These are phyloP conservation scores for Leucosporidium scottii DNA, from an alignment of 768 basidiomycete genomes.

Conservation along the genomic window DNA sequence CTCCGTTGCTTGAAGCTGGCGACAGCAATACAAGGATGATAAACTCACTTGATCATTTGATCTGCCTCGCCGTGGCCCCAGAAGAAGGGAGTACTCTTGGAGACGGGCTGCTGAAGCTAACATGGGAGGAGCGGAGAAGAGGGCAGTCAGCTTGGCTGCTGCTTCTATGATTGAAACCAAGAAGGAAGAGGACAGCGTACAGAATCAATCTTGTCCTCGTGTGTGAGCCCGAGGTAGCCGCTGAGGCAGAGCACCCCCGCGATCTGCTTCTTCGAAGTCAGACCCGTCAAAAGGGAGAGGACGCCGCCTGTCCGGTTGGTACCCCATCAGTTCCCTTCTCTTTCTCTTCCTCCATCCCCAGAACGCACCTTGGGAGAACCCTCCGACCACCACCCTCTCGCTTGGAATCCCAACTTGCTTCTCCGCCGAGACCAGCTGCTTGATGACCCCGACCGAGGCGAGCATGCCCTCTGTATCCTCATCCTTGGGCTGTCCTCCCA, in stretches of 20 bases:
- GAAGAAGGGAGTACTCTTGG: slow-evolving; percentile 52
- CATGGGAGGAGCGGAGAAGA: not conserved
- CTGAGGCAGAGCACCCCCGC: slow-evolving; percentile 17
- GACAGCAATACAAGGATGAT: too few species aligned
- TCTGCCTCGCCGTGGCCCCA: not conserved
- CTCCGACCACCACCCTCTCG: slow-evolving; percentile 43
- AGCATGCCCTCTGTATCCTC: slow-evolving; percentile 78
- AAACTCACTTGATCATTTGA: too few species aligned
- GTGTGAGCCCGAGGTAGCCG: slow-evolving; percentile 46
- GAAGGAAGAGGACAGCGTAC: too few species aligned
- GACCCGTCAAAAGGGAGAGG: slow-evolving; percentile 13
- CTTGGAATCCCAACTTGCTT: slow-evolving; percentile 61
- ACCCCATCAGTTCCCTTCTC: too few species aligned
- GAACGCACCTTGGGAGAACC: slow-evolving; percentile 19
- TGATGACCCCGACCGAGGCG: slow-evolving; percentile 55
- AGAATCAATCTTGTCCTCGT: slow-evolving; percentile 31
- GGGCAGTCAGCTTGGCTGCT: too few species aligned
- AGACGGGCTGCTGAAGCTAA: slow-evolving; percentile 55
- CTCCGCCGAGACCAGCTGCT: slow-evolving; percentile 65
- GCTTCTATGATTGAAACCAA: too few species aligned
- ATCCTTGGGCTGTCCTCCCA: not conserved
- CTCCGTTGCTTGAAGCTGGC: too few species aligned
- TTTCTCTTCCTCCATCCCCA: too few species aligned
- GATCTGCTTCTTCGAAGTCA: slow-evolving; percentile 22
- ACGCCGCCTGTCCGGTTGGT: not conserved